These are phyloP conservation scores for Pisolithus tinctorius DNA, from an alignment of 768 basidiomycete species.

Conservation along the genomic window DNA sequence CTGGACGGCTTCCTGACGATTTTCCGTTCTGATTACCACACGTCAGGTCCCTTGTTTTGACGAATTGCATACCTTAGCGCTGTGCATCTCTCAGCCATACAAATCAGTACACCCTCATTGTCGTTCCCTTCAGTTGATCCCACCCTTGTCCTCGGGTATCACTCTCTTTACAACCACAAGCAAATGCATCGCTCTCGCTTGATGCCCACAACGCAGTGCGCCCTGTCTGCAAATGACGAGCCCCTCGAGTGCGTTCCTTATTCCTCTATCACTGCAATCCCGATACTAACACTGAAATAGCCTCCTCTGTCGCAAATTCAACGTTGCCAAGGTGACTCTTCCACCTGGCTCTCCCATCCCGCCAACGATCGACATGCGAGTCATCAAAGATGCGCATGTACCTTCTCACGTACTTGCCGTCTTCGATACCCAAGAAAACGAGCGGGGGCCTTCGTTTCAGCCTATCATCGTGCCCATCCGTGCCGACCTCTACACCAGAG, in stretches of 20 bases:
- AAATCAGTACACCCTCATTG: background rate
- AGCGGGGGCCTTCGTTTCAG: constrained; percentile 24
- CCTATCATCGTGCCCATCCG: constrained; percentile 50
- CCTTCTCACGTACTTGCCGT: constrained; percentile 57
- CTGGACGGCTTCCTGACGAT: background rate
- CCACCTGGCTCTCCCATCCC: constrained; percentile 28
- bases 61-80: constrained; percentile 8
- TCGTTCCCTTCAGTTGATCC: constrained; percentile 8
- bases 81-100: constrained; percentile 8
- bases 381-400: constrained; percentile 37
- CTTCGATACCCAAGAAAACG: constrained; percentile 25
- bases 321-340: constrained; percentile 24
- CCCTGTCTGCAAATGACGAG: constrained; percentile 11
- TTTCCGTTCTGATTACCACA: constrained; percentile 9
- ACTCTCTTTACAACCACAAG: constrained; percentile 11
- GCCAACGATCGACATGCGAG: constrained; percentile 40
- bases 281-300: constrained; percentile 14
- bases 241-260: constrained; percentile 22
- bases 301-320: constrained; percentile 26
- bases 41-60: constrained; percentile 14
- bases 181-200: constrained; percentile 18
- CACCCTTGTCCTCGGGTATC: constrained; percentile 8
- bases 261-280: background rate
- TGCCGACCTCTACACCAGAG: constrained; percentile 37
- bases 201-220: constrained; percentile 18